phyloP scores from a whole-genome alignment of 352 stramenopile species.

The Globisporangium paddicum region DNA sequence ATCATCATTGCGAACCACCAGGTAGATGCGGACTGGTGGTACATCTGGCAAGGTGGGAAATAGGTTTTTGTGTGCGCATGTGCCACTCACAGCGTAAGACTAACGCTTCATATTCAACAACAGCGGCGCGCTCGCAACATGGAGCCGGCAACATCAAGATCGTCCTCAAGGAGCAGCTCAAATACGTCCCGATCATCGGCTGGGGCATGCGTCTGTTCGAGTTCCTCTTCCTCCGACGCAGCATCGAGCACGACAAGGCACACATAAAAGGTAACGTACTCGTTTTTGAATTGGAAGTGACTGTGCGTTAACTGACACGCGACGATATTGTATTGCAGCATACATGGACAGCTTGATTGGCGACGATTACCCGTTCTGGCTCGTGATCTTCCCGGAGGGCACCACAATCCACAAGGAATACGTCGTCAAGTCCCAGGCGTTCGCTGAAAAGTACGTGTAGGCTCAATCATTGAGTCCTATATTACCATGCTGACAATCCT shows the following conservation, averaged over 20 bases:
- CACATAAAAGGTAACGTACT: slow-evolving; percentile 48
- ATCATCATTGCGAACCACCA: slow-evolving; percentile 92
- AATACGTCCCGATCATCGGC: slow-evolving; percentile 84
- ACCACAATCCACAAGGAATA: slow-evolving; percentile 89
- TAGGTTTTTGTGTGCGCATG: too few species aligned
- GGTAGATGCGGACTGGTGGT: slow-evolving; percentile 92
- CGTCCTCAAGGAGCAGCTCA: slow-evolving; percentile 89
- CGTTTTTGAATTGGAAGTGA: background rate
- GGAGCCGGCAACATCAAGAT: slow-evolving; percentile 88
- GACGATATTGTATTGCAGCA: slow-evolving; percentile 10
- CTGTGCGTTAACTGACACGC: background rate
- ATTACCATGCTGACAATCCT: background rate
- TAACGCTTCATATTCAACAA: background rate
- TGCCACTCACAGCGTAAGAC: too few species aligned
- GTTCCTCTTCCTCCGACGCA: slow-evolving; percentile 87
- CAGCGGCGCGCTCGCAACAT: slow-evolving; percentile 49
- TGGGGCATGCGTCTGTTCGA: slow-evolving; percentile 90
- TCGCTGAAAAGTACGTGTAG: slow-evolving; percentile 73
- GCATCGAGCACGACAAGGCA: slow-evolving; percentile 66
- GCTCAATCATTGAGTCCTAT: background rate
- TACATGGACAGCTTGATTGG: slow-evolving; percentile 75
- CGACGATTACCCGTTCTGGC: slow-evolving; percentile 85
- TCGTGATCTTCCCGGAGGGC: slow-evolving; percentile 89
- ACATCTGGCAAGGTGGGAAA: slow-evolving; percentile 82
- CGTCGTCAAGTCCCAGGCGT: slow-evolving; percentile 87